phyloP scores from a whole-genome alignment of 2,329 filamentous ascomycete species.

The Elsinoe necatrix region DNA sequence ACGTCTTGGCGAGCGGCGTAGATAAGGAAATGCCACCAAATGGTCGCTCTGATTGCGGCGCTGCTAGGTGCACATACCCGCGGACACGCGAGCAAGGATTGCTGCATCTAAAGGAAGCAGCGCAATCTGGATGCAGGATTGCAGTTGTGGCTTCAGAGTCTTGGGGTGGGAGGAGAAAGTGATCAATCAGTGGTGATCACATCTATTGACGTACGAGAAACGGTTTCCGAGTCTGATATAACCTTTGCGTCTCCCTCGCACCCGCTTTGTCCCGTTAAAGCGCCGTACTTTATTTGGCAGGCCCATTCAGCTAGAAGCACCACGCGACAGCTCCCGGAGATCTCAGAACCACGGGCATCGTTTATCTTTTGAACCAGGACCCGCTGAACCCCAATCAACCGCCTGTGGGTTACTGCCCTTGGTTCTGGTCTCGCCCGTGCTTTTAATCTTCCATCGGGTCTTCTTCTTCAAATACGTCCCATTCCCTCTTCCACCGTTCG shows the following conservation, averaged over 20 bases:
- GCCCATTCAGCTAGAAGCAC: not conserved
- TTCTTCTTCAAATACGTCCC: constrained; percentile 3
- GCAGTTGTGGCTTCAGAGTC: not conserved
- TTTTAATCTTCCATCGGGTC: constrained; percentile 4
- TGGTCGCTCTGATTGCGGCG: constrained; percentile 1
- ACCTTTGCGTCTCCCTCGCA: constrained; percentile 10
- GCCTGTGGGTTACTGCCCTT: constrained; percentile 9
- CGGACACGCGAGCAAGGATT: constrained; percentile 10
- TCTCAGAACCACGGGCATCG: not conserved
- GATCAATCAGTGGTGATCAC: constrained; percentile 15
- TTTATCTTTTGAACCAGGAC: not conserved
- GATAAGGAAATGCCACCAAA: constrained; percentile 11
- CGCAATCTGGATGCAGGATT: not conserved
- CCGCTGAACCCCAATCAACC: constrained; percentile 14
- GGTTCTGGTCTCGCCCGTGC: constrained; percentile 7
- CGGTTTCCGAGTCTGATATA: constrained; percentile 12
- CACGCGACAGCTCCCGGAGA: constrained; percentile 9
- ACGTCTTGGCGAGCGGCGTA: constrained; percentile 13
- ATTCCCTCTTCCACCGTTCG: constrained; percentile 8
- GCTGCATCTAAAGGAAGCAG: not conserved
- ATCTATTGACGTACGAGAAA: constrained; percentile 20
- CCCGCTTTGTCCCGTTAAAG: constrained; percentile 18
- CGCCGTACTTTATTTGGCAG: constrained; percentile 3
- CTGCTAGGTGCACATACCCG: not conserved
- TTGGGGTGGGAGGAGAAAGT: not conserved